A percentile compares a stretch with the other conserved stretches of the same genome.
Evolutionary conservation across 2,329 filamentous ascomycete genomes (phyloP).

Genomic region (Claviceps fusiformis): DNA sequence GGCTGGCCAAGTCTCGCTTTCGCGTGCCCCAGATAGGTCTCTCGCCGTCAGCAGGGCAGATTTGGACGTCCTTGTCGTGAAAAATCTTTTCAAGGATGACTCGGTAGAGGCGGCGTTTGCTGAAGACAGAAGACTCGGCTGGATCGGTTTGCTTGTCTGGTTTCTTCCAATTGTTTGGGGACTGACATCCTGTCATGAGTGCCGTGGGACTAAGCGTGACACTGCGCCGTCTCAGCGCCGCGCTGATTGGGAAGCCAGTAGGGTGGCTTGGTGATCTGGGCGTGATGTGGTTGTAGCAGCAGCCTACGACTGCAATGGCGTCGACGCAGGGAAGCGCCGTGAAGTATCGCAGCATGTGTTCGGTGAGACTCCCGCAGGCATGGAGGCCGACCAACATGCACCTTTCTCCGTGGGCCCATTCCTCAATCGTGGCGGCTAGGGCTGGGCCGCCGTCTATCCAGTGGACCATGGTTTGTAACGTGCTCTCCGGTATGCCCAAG

Average conservation of each 20-base stretch:
- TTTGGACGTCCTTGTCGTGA: constrained; percentile 12
- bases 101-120: constrained; percentile 15
- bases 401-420: constrained; percentile 14
- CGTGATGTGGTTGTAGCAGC: constrained; percentile 21
- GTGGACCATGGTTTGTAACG: constrained; percentile 13
- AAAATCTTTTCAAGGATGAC: constrained; percentile 15
- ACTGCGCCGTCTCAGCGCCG: constrained; percentile 10
- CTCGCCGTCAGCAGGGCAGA: constrained; percentile 1
- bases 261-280: constrained; percentile 22
- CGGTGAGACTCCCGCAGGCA: constrained; percentile 19
- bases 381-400: constrained; percentile 21
- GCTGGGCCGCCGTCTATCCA: constrained; percentile 16
- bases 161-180: constrained; percentile 19
- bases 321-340: constrained; percentile 9
- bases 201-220: constrained; percentile 18
- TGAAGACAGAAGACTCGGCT: constrained; percentile 10
- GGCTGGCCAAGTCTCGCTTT: constrained; percentile 15
- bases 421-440: constrained; percentile 11
- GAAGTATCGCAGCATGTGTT: constrained; percentile 20
- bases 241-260: constrained; percentile 24
- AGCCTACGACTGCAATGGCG: constrained; percentile 16
- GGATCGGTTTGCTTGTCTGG: constrained; percentile 4
- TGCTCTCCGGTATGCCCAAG: constrained; percentile 11
- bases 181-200: constrained; percentile 20
- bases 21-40: constrained; percentile 18